These are phyloP conservation scores for Wickerhamiella cacticola DNA, from an alignment of 805 yeast species.

Conservation along the genomic window DNA sequence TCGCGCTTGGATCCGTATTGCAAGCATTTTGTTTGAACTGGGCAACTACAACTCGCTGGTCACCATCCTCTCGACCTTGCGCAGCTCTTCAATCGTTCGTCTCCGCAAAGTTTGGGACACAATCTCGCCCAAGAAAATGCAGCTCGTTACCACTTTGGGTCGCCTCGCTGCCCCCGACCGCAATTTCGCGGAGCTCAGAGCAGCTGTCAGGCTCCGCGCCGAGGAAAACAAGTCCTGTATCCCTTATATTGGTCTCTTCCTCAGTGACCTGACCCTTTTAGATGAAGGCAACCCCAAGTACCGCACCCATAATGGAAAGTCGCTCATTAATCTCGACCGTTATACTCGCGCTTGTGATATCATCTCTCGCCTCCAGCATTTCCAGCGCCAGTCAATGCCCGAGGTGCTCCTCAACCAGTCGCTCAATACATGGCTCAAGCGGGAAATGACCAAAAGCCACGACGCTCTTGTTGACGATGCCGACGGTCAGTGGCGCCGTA, in stretches of 20 bases:
- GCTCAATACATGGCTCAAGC: constrained; percentile 28
- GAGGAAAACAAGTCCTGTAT: constrained; percentile 21
- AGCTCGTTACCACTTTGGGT: constrained; percentile 21
- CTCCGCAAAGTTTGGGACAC: constrained; percentile 29
- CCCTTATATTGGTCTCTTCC: constrained; percentile 30
- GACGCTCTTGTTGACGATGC: constrained; percentile 22
- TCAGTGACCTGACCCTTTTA: constrained; percentile 29
- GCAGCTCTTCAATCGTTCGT: constrained; percentile 28
- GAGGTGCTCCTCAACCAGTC: constrained; percentile 17
- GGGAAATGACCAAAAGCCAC: constrained; percentile 27
- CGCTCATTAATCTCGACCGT: constrained; percentile 29
- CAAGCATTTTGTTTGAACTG: constrained; percentile 25
- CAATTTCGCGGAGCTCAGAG: constrained; percentile 28
- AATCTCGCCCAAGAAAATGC: constrained; percentile 23
- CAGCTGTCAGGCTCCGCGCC: constrained; percentile 21
- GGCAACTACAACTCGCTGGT: constrained; percentile 28
- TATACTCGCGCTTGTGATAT: constrained; percentile 25
- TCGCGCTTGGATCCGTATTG: constrained; percentile 31
- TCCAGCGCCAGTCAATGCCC: constrained; percentile 21
- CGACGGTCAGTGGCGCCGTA: constrained; percentile 30
- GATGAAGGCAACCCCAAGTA: constrained; percentile 30
- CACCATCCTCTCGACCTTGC: constrained; percentile 28
- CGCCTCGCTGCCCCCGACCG: constrained; percentile 28
- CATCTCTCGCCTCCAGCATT: constrained; percentile 28
- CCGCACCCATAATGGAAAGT: constrained; percentile 14